Conservation (phyloP, 2,329 filamentous ascomycete species). For the Madurella fahalii region DNA sequence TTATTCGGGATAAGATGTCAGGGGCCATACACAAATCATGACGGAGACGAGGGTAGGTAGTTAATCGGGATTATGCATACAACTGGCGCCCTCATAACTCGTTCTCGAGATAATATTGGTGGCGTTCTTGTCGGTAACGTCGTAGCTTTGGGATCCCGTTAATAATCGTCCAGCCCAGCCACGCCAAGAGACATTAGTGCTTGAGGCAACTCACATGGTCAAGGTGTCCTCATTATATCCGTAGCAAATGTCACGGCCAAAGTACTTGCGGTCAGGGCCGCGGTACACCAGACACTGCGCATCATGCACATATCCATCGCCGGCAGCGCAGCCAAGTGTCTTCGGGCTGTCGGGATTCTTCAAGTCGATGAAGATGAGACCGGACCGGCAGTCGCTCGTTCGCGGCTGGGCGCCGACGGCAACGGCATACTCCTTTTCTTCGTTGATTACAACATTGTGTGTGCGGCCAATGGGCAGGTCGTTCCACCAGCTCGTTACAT, state of each 20-base stretch:
- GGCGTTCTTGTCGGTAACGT: conserved; percentile 47
- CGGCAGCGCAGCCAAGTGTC: conserved; percentile 48
- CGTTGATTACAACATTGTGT: conserved; percentile 51
- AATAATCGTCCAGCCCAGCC: not conserved
- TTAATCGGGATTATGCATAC: not conserved
- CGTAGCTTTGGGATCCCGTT: conserved; percentile 36
- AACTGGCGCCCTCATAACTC: conserved; percentile 43
- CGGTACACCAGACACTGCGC: conserved; percentile 55
- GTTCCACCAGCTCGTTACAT: conserved; percentile 35
- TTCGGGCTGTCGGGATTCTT: conserved; percentile 50
- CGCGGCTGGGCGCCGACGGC: conserved; percentile 43
- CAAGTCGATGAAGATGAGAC: conserved; percentile 57
- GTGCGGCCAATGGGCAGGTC: conserved; percentile 36
- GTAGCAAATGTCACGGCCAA: conserved; percentile 49
- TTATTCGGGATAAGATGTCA: conserved; percentile 26
- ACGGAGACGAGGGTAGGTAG: not conserved
- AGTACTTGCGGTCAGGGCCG: conserved; percentile 44
- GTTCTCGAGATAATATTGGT: conserved; percentile 48
- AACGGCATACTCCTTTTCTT: conserved; percentile 45
- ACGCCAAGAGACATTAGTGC: no score
- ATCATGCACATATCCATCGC: conserved; percentile 58
- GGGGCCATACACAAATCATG: not conserved
- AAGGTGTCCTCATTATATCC: conserved; percentile 52
- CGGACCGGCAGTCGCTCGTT: conserved; percentile 30
- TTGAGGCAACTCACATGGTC: conserved; percentile 35